phyloP scores from a whole-genome alignment of 2,329 filamentous ascomycete genomes.

The Ilyonectria robusta region DNA sequence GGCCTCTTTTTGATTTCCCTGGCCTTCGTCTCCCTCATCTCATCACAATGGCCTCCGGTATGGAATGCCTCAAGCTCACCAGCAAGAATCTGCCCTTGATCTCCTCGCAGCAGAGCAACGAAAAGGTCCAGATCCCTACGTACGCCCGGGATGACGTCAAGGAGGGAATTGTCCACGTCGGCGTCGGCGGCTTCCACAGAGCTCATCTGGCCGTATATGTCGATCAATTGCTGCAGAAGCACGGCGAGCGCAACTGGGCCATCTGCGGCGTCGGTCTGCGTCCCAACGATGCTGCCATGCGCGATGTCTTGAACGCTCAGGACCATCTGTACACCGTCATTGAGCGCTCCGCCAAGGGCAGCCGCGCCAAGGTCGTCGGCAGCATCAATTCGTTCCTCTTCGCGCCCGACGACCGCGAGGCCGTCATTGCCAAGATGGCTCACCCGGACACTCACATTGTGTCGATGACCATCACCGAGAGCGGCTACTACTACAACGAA shows the following conservation, averaged over 20 bases:
- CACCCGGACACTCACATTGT: conserved; percentile 68
- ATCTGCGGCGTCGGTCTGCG: conserved; percentile 68
- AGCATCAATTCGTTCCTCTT: conserved; percentile 68
- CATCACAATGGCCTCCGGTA: conserved; percentile 33
- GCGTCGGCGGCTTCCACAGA: conserved; percentile 69
- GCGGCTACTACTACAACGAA: conserved; percentile 71
- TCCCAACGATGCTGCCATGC: conserved; percentile 65
- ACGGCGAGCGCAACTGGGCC: conserved; percentile 61
- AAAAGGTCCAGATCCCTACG: conserved; percentile 52
- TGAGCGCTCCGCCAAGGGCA: conserved; percentile 67
- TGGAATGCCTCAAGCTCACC: conserved; percentile 46
- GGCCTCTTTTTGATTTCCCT: neutral
- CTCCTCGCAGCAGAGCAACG: conserved; percentile 39
- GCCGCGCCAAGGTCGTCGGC: conserved; percentile 62
- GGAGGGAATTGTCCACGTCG: conserved; percentile 69
- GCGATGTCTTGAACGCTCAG: conserved; percentile 62
- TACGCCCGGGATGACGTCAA: conserved; percentile 63
- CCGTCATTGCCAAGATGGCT: conserved; percentile 69
- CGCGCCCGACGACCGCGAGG: conserved; percentile 65
- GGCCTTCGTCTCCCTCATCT: neutral
- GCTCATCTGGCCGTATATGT: conserved; percentile 68
- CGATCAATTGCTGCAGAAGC: conserved; percentile 62
- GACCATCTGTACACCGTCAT: conserved; percentile 68
- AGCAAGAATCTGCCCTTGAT: conserved; percentile 44
- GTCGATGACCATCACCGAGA: conserved; percentile 69